Evolutionary conservation across 306 rosid genomes (phyloP).

Genomic region (Senna siamea): DNA sequence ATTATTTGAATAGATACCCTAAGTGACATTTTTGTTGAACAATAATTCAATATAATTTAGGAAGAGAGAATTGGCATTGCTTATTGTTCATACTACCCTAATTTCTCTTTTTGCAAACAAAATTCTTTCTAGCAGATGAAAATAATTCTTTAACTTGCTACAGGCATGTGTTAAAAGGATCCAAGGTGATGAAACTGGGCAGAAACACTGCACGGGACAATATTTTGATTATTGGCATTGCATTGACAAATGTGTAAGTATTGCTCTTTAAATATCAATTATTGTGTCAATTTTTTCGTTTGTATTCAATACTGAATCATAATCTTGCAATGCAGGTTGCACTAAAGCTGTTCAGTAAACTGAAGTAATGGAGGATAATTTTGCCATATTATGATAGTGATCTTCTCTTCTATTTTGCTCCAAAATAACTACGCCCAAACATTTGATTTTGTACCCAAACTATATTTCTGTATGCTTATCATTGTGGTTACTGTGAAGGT

Average conservation of each 20-base stretch:
- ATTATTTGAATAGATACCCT: slow-evolving; percentile 10
- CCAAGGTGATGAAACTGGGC: slow-evolving; percentile 80
- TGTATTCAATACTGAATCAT: slow-evolving; percentile 12
- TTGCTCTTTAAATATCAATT: background rate
- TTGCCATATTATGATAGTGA: slow-evolving; percentile 26
- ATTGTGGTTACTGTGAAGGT: slow-evolving; percentile 42
- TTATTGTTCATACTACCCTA: slow-evolving; percentile 3
- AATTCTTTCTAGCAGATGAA: slow-evolving; percentile 14
- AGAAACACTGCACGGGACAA: slow-evolving; percentile 97
- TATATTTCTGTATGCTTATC: slow-evolving; percentile 37
- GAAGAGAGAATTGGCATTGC: background rate
- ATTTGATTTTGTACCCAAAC: slow-evolving; percentile 44
- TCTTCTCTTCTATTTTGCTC: slow-evolving; percentile 26
- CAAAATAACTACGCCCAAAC: slow-evolving; percentile 33
- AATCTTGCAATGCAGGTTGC: slow-evolving; percentile 75
- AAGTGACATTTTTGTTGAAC: slow-evolving; percentile 21
- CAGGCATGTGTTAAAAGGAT: slow-evolving; percentile 93
- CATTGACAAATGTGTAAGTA: slow-evolving; percentile 95
- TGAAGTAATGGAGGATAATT: slow-evolving; percentile 57
- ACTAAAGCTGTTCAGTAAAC: slow-evolving; percentile 63
- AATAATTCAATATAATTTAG: background rate
- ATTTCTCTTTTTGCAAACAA: background rate
- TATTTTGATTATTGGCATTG: slow-evolving; percentile 94
- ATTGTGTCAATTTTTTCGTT: slow-evolving; percentile 6
- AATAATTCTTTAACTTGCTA: slow-evolving; percentile 33